Conservation (phyloP, 495 filamentous ascomycete species). For the Filosporella fistucella region DNA sequence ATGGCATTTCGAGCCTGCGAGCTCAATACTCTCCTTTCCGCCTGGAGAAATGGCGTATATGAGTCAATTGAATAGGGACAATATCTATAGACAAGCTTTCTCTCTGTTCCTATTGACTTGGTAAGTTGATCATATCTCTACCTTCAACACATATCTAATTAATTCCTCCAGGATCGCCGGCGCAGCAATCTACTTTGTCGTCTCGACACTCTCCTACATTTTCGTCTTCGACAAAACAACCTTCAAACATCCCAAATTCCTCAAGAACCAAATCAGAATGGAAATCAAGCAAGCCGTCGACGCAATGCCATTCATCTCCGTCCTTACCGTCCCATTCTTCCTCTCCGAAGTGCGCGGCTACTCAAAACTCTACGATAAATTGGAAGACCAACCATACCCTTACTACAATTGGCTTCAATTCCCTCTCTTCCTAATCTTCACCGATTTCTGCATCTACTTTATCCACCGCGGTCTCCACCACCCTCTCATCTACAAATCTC, state of each 20-base stretch:
- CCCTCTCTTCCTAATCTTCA: constrained; percentile 88
- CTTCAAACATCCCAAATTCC: constrained; percentile 87
- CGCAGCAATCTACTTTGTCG: constrained; percentile 76
- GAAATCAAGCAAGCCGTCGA: constrained; percentile 77
- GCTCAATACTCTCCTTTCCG: constrained; percentile 59
- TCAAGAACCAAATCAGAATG: constrained; percentile 85
- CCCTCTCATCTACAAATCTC: constrained; percentile 73
- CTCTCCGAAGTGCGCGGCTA: constrained; percentile 79
- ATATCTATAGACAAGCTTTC: constrained; percentile 70
- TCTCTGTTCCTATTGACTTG: constrained; percentile 82
- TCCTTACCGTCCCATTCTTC: constrained; percentile 81
- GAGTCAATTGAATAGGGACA: constrained; percentile 76
- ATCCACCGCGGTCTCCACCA: constrained; percentile 91
- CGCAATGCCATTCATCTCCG: constrained; percentile 77
- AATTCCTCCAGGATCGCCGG: constrained; percentile 70
- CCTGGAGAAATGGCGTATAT: constrained; percentile 76
- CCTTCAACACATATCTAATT: constrained; percentile 10
- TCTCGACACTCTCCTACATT: constrained; percentile 77
- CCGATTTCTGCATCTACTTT: constrained; percentile 91
- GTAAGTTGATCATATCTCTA: constrained; percentile 44
- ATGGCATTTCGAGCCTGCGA: constrained; percentile 69
- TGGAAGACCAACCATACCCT: constrained; percentile 63
- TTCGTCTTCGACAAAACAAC: constrained; percentile 94
- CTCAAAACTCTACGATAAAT: constrained; percentile 79
- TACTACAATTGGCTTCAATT: constrained; percentile 85